Conservation (phyloP, 2,329 filamentous ascomycete species). For the Colletotrichum musicola region DNA sequence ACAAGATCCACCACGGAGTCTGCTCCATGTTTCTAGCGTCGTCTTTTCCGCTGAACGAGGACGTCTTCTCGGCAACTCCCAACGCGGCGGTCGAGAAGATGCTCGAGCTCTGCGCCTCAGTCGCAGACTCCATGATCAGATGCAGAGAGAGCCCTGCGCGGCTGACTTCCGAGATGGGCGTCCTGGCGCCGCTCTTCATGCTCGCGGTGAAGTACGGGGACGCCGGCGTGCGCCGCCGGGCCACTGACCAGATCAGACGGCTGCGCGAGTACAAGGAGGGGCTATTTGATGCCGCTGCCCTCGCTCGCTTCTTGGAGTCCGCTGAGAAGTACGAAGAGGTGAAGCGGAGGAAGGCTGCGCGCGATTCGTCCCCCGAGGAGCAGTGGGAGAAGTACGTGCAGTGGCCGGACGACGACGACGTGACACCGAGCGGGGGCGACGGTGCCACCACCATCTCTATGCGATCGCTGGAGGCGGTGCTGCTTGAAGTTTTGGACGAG, state of each 20-base stretch:
- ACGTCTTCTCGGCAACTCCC: neutral
- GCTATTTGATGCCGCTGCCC: neutral
- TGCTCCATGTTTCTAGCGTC: neutral
- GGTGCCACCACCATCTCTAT: neutral
- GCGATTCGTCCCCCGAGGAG: neutral
- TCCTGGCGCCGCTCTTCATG: constrained; percentile 23
- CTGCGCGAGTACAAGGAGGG: constrained; percentile 4
- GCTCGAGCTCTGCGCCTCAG: neutral
- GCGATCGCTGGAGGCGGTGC: neutral
- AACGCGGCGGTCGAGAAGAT: neutral
- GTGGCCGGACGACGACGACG: neutral
- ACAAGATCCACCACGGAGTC: neutral
- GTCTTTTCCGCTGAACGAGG: neutral
- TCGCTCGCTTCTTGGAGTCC: neutral
- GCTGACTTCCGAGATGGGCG: constrained; percentile 11
- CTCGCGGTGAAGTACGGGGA: constrained; percentile 23
- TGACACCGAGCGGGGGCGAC: too few relatives aligned
- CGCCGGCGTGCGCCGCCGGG: neutral
- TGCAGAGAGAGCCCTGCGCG: neutral
- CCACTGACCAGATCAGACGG: neutral
- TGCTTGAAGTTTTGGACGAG: neutral
- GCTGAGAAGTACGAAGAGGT: neutral
- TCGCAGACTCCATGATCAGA: neutral
- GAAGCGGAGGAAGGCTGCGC: neutral
- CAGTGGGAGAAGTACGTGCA: constrained; percentile 3